These are phyloP conservation scores for Aspergillus intermedius DNA, from an alignment of 2,329 filamentous ascomycete species.

Conservation along the genomic window DNA sequence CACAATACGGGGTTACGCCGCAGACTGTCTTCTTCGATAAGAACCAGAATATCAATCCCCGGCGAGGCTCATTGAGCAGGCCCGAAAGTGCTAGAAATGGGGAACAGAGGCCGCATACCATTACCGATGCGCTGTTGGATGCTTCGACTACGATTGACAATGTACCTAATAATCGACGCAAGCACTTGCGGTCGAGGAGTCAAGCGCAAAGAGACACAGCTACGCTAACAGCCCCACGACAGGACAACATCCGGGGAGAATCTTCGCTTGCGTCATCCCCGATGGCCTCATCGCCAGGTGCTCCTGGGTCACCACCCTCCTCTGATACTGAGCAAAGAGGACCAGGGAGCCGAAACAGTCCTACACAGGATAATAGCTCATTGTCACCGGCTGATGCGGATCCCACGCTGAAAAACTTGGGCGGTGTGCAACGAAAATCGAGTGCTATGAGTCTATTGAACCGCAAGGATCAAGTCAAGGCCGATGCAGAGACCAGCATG, in stretches of 20 bases:
- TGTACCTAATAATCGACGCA: slow-evolving; percentile 43
- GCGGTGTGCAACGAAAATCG: slow-evolving; percentile 35
- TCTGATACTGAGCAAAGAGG: slow-evolving; percentile 30
- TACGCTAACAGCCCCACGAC: slow-evolving; percentile 10
- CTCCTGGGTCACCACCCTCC: slow-evolving; percentile 23
- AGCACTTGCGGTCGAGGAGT: slow-evolving; percentile 33
- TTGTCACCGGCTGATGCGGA: slow-evolving; percentile 24
- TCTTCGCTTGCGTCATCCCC: slow-evolving; percentile 27
- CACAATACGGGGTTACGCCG: slow-evolving; percentile 68
- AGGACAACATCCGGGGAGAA: slow-evolving; percentile 19
- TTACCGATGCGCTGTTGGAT: slow-evolving; percentile 83
- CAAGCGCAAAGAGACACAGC: slow-evolving; percentile 32
- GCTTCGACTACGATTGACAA: slow-evolving; percentile 84
- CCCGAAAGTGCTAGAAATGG: slow-evolving; percentile 24
- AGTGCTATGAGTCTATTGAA: slow-evolving; percentile 57
- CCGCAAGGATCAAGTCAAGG: slow-evolving; percentile 53
- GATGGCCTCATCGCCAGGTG: slow-evolving; percentile 30
- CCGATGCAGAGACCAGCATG: slow-evolving; percentile 58
- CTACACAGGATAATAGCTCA: slow-evolving; percentile 22
- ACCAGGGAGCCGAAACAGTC: slow-evolving; percentile 17
- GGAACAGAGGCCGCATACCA: slow-evolving; percentile 59
- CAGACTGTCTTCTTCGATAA: slow-evolving; percentile 94
- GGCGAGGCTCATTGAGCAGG: slow-evolving; percentile 19
- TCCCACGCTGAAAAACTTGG: slow-evolving; percentile 20
- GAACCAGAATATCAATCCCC: slow-evolving; percentile 48